phyloP scores from a whole-genome alignment of 768 basidiomycete species.

The Phaffia tasmanica region DNA sequence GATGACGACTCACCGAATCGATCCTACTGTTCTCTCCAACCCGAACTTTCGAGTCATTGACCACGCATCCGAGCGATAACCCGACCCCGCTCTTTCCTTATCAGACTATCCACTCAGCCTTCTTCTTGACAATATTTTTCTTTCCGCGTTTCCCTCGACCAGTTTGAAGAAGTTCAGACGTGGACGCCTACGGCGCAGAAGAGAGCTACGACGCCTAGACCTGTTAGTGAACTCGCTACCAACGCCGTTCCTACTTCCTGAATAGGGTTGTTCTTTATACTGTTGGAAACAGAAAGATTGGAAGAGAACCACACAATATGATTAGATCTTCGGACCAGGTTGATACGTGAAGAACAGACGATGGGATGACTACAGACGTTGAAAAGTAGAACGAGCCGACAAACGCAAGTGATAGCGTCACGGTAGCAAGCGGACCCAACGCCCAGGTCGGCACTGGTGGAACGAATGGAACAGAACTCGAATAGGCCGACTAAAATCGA shows the following conservation, averaged over 20 bases:
- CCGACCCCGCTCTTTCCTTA: no score
- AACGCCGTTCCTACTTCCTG: constrained; percentile 61
- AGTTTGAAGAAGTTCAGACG: constrained; percentile 45
- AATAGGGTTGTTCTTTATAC: constrained; percentile 61
- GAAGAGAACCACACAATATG: background rate
- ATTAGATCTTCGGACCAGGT: background rate
- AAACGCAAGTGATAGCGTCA: constrained; percentile 65
- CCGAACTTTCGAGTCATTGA: no score
- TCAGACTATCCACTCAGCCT: no score
- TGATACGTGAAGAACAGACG: background rate
- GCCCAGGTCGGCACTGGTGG: constrained; percentile 57
- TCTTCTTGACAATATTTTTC: no score
- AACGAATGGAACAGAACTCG: constrained; percentile 44
- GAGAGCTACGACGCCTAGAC: constrained; percentile 78
- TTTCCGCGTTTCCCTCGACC: no score
- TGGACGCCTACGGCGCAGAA: constrained; percentile 79
- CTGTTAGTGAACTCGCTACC: constrained; percentile 65
- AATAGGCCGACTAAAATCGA: constrained; percentile 11
- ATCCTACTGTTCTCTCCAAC: no score
- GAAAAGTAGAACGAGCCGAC: constrained; percentile 82
- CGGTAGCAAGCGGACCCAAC: constrained; percentile 63
- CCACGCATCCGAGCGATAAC: no score
- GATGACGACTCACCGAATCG: no score
- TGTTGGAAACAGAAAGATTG: constrained; percentile 38
- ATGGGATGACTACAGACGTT: constrained; percentile 40